Conservation (phyloP, 1,284 basidiomycete species). For the Phellopilus nigrolimitatus region DNA sequence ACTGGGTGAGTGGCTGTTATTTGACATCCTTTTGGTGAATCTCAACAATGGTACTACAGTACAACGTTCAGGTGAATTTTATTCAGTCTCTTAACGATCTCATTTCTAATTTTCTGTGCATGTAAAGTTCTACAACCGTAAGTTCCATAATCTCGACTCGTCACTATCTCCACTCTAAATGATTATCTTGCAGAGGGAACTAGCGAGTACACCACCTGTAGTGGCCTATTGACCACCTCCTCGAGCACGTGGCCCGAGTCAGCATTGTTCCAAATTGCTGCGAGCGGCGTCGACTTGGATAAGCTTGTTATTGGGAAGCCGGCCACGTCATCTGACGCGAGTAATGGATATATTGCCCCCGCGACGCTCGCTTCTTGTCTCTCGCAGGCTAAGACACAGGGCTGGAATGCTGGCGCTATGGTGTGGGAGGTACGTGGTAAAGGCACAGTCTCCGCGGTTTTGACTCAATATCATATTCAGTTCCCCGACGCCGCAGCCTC, state of each 20-base stretch:
- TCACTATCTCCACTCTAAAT: not conserved
- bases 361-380: constrained; percentile 51
- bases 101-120: no score
- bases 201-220: constrained; percentile 54
- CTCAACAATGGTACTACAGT: constrained; percentile 28
- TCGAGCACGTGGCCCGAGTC: constrained; percentile 46
- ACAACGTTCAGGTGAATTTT: constrained; percentile 40
- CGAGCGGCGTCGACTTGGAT: constrained; percentile 45
- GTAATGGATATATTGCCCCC: constrained; percentile 53
- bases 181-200: constrained; percentile 41
- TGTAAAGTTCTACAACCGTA: constrained; percentile 66
- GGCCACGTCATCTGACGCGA: constrained; percentile 44
- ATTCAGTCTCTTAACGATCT: no score
- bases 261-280: constrained; percentile 58
- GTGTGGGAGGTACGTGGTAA: constrained; percentile 38
- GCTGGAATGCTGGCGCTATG: constrained; percentile 59
- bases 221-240: constrained; percentile 47
- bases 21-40: not conserved
- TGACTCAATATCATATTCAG: constrained; percentile 32
- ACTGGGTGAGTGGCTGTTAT: constrained; percentile 34
- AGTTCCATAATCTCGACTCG: constrained; percentile 21
- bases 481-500: constrained; percentile 40
- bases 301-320: constrained; percentile 64
- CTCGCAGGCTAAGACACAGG: constrained; percentile 44
- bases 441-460: no score